Evolutionary conservation across 2,329 filamentous ascomycete genomes (phyloP).

Genomic region (Diplocarpon rosae): DNA sequence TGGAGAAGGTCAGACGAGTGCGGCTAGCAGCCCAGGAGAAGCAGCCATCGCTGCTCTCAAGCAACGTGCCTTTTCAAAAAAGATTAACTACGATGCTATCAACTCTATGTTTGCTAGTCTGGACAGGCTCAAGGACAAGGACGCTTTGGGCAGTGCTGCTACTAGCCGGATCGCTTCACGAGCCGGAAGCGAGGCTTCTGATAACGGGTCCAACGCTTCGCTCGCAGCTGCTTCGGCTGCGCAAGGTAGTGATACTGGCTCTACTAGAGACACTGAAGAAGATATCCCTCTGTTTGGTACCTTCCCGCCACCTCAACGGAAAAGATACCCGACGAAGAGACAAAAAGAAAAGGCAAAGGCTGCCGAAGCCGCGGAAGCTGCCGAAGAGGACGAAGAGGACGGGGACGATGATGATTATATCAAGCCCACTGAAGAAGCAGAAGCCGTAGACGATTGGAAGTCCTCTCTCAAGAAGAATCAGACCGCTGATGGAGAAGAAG

Average conservation of each 20-base stretch:
- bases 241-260: background rate
- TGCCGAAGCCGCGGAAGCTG: background rate
- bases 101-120: constrained; percentile 41
- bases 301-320: background rate
- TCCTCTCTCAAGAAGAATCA: constrained; percentile 2
- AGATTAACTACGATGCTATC: constrained; percentile 62
- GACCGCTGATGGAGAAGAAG: constrained; percentile 3
- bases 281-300: background rate
- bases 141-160: constrained; percentile 38
- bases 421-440: constrained; percentile 5
- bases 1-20: constrained; percentile 53
- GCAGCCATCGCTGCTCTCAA: constrained; percentile 59
- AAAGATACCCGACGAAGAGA: background rate
- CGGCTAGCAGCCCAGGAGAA: constrained; percentile 57
- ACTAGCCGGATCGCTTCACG: constrained; percentile 32
- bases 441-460: constrained; percentile 4
- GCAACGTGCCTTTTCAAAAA: constrained; percentile 57
- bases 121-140: constrained; percentile 22
- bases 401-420: constrained; percentile 11
- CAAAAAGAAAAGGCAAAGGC: background rate
- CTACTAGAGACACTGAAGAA: background rate
- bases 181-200: constrained; percentile 11
- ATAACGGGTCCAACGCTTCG: constrained; percentile 1
- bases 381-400: constrained; percentile 3
- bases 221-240: constrained; percentile 1